phyloP scores from a whole-genome alignment of 2,329 filamentous ascomycete genomes.

The Verticillium klebahnii region DNA sequence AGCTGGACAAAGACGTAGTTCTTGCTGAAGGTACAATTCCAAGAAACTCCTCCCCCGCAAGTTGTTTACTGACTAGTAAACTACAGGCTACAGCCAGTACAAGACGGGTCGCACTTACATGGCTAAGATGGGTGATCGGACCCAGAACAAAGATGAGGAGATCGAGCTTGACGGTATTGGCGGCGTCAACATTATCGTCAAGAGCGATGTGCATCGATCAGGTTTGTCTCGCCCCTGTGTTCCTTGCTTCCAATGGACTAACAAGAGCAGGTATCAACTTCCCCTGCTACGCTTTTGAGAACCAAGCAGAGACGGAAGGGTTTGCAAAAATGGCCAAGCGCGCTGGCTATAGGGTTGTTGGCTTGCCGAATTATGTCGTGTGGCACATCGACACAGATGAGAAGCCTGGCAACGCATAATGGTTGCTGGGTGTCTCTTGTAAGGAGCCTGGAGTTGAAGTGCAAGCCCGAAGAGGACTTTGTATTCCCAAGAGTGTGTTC shows the following conservation, averaged over 20 bases:
- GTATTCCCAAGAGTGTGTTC: neutral
- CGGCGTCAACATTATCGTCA: slow-evolving; percentile 95
- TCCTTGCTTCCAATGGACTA: neutral
- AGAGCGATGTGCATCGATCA: slow-evolving; percentile 94
- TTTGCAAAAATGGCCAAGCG: slow-evolving; percentile 99
- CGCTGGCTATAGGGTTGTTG: slow-evolving; percentile 87
- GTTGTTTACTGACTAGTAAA: slow-evolving; percentile 12
- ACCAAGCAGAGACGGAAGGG: slow-evolving; percentile 97
- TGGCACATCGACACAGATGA: slow-evolving; percentile 98
- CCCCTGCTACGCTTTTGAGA: slow-evolving; percentile 93
- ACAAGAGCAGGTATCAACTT: slow-evolving; percentile 80
- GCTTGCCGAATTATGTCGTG: slow-evolving; percentile 94
- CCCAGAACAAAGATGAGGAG: slow-evolving; percentile 86
- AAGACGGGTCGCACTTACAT: slow-evolving; percentile 88
- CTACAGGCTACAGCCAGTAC: slow-evolving; percentile 81
- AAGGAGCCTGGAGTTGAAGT: neutral
- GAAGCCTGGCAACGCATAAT: slow-evolving; percentile 72
- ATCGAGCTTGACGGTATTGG: slow-evolving; percentile 92
- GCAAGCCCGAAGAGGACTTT: neutral
- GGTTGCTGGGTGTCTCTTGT: neutral
- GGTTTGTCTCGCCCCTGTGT: slow-evolving; percentile 47
- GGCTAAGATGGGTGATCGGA: slow-evolving; percentile 87
- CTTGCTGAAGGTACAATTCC: slow-evolving; percentile 73
- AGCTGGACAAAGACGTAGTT: slow-evolving; percentile 73
- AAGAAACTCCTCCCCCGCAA: neutral